These are phyloP conservation scores for Hanseniaspora thailandica DNA, from an alignment of 805 yeast species.

Conservation along the genomic window DNA sequence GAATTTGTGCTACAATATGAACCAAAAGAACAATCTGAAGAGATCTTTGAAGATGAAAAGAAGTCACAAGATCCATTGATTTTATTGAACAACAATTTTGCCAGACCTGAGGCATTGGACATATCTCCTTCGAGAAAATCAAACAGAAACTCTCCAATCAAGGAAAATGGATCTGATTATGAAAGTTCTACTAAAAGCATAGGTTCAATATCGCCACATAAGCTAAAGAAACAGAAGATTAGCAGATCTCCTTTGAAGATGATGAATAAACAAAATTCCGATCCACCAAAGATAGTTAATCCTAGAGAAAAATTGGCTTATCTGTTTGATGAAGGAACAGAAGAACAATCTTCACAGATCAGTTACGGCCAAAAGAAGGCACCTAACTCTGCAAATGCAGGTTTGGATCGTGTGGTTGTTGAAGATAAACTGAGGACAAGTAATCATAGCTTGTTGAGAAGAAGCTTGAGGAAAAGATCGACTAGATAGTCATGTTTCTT, in stretches of 20 bases:
- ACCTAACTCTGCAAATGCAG: neutral
- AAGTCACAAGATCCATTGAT: neutral
- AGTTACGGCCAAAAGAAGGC: neutral
- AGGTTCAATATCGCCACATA: neutral
- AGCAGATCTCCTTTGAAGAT: neutral
- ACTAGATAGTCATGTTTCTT: too few species aligned
- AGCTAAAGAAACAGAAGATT: neutral
- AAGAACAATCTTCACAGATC: neutral
- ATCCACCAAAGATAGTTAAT: neutral
- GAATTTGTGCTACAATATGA: neutral
- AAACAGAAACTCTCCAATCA: neutral
- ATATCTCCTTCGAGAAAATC: neutral
- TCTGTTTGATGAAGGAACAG: neutral
- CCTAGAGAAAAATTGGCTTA: neutral
- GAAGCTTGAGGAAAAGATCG: constrained; percentile 3
- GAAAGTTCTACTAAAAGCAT: neutral
- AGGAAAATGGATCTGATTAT: neutral
- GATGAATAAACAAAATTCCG: neutral
- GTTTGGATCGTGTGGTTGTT: neutral
- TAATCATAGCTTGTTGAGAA: neutral
- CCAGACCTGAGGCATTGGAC: constrained; percentile 7
- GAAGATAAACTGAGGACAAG: neutral
- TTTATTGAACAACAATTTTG: neutral
- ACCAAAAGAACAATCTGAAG: neutral
- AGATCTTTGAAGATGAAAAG: neutral